Conservation (phyloP, 441 rosid genomes). For the Eutrema salsugineum region DNA sequence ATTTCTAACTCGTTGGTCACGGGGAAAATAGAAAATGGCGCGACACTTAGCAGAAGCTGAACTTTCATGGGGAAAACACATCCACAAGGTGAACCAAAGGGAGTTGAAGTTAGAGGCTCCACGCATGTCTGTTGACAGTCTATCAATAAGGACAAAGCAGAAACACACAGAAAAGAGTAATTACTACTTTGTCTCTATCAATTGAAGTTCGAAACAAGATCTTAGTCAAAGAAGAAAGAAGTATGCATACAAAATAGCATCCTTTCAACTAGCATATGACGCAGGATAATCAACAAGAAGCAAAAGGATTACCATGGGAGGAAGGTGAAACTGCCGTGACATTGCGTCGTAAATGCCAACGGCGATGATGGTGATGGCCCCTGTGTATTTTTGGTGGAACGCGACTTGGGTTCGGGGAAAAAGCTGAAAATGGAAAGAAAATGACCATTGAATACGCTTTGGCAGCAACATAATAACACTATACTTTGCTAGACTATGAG, state of each 20-base stretch:
- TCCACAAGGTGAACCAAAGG: constrained; percentile 95
- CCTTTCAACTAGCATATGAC: background rate
- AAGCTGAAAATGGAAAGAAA: constrained; percentile 37
- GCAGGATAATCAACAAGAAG: background rate
- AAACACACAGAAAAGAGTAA: constrained; percentile 10
- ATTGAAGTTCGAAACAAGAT: background rate
- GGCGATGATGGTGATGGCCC: constrained; percentile 50
- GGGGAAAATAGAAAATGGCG: constrained; percentile 82
- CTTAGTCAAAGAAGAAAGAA: background rate
- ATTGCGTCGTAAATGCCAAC: constrained; percentile 47
- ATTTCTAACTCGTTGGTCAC: constrained; percentile 84
- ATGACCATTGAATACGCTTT: background rate
- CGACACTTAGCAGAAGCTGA: constrained; percentile 77
- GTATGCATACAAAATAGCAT: background rate
- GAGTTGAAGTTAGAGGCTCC: constrained; percentile 87
- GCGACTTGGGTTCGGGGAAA: constrained; percentile 36
- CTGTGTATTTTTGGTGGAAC: constrained; percentile 41
- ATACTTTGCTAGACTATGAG: background rate
- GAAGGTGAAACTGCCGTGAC: constrained; percentile 68
- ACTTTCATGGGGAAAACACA: constrained; percentile 97
- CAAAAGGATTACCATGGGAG: constrained; percentile 46
- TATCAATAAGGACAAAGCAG: constrained; percentile 32
- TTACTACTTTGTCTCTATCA: background rate
- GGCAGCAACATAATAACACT: background rate
- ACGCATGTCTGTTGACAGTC: constrained; percentile 87